Percentiles rank a stretch among this genome's conserved stretches.
Conservation (phyloP, 208 protist species). For the Trypanosoma rangeli region DNA sequence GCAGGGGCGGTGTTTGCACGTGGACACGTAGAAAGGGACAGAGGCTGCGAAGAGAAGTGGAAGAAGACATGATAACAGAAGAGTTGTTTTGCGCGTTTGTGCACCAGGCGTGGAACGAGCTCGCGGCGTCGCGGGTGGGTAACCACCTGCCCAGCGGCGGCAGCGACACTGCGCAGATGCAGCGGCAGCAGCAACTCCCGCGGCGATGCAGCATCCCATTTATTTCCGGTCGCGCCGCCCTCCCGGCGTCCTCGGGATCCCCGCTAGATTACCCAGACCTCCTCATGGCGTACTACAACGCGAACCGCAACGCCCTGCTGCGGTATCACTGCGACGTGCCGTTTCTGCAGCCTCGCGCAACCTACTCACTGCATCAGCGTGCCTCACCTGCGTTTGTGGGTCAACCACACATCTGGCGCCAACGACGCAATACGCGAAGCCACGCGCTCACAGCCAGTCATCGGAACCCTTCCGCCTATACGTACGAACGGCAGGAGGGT, state of each 20-base stretch:
- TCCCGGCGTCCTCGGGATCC: conserved; percentile 1
- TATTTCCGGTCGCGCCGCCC: background rate
- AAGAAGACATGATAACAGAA: conserved; percentile 26
- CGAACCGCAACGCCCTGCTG: conserved; percentile 26
- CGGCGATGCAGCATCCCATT: background rate
- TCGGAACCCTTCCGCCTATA: conserved; percentile 2
- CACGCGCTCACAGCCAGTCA: background rate
- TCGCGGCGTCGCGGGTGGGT: background rate
- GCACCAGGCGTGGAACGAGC: conserved; percentile 17
- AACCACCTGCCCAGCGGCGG: background rate
- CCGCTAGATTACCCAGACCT: conserved; percentile 35
- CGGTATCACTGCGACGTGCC: conserved; percentile 29
- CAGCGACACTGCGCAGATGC: background rate
- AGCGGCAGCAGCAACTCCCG: conserved; percentile 2
- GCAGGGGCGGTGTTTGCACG: background rate
- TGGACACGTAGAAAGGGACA: background rate
- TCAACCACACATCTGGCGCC: conserved; percentile 3
- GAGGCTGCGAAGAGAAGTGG: background rate
- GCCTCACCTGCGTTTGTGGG: conserved; percentile 16
- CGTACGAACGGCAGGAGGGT: background rate
- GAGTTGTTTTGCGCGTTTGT: conserved; percentile 25
- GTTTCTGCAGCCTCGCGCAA: conserved; percentile 21
- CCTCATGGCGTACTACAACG: conserved; percentile 26
- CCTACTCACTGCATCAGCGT: conserved; percentile 16
- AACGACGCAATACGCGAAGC: background rate